Percentiles rank a stretch among this genome's conserved stretches.
Conservation (phyloP, 2,329 filamentous ascomycete species). For the Cercospora beticola region DNA sequence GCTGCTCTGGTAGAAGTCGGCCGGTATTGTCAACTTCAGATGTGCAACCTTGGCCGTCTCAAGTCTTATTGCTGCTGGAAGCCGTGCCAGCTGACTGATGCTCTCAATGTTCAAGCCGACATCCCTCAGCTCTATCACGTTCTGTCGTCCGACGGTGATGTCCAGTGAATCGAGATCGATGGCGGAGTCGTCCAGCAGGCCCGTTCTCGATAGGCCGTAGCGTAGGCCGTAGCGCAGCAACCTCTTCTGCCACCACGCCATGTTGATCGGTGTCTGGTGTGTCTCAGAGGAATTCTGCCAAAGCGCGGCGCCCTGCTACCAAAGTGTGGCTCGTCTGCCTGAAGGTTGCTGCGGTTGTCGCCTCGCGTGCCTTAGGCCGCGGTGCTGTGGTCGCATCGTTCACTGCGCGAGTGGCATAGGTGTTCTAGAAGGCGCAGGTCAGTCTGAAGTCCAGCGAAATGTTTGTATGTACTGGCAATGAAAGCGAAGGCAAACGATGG, state of each 20-base stretch:
- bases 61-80: slow-evolving; percentile 71
- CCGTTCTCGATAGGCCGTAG: slow-evolving; percentile 78
- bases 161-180: slow-evolving; percentile 84
- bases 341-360: slow-evolving; percentile 62
- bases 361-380: slow-evolving; percentile 21
- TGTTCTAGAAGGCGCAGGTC: neutral
- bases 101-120: slow-evolving; percentile 73
- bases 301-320: neutral
- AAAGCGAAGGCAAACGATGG: neutral
- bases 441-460: neutral
- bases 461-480: neutral
- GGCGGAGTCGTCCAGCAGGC: slow-evolving; percentile 83
- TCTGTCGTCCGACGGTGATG: slow-evolving; percentile 76
- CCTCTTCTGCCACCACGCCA: slow-evolving; percentile 71
- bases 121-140: slow-evolving; percentile 81
- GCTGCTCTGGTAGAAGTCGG: slow-evolving; percentile 82
- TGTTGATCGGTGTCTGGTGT: neutral
- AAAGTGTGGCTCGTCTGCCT: slow-evolving; percentile 46
- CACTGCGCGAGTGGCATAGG: neutral
- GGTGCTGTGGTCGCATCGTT: slow-evolving; percentile 13
- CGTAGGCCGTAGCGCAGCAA: slow-evolving; percentile 60
- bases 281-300: no score
- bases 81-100: slow-evolving; percentile 45
- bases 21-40: slow-evolving; percentile 78
- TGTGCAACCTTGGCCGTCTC: slow-evolving; percentile 72